Evolutionary conservation across 78 protist genomes (phyloP).

Genomic region (Dictyostelium brefeldianum): DNA sequence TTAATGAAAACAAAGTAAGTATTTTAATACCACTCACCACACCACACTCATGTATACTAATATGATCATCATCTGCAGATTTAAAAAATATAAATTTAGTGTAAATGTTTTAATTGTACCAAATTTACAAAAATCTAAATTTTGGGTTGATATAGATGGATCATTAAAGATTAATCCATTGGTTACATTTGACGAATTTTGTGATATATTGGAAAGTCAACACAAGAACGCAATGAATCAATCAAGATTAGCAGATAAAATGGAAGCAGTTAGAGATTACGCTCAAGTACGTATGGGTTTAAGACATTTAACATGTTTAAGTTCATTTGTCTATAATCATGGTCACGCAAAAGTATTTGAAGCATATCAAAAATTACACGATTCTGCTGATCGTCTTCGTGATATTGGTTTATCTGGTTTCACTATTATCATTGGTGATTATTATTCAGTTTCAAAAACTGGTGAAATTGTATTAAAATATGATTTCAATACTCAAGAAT

Average conservation of each 20-base stretch:
- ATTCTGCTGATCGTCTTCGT: slow-evolving; percentile 43
- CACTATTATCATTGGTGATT: slow-evolving; percentile 37
- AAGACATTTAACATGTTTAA: slow-evolving; percentile 22
- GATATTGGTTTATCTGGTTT: slow-evolving; percentile 52
- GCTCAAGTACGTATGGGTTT: slow-evolving; percentile 71
- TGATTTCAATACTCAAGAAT: slow-evolving; percentile 50
- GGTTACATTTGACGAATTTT: slow-evolving; percentile 34
- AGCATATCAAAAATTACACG: slow-evolving; percentile 55
- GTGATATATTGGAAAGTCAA: slow-evolving; percentile 23
- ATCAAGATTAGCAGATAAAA: not conserved
- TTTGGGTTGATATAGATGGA: slow-evolving; percentile 53
- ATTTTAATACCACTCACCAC: no score
- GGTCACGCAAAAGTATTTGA: slow-evolving; percentile 36
- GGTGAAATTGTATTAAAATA: slow-evolving; percentile 49
- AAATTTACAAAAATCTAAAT: slow-evolving; percentile 34
- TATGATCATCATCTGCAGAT: not conserved
- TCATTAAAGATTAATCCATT: slow-evolving; percentile 29
- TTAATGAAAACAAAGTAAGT: slow-evolving; percentile 35
- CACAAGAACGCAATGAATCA: not conserved
- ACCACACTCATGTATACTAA: no score
- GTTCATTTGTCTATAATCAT: not conserved
- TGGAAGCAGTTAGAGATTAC: slow-evolving; percentile 52
- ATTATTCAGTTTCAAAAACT: slow-evolving; percentile 33
- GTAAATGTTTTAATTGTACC: slow-evolving; percentile 31
- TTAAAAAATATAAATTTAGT: not conserved